phyloP scores from a whole-genome alignment of 441 rosid genomes.

The Metrosideros polymorpha region DNA sequence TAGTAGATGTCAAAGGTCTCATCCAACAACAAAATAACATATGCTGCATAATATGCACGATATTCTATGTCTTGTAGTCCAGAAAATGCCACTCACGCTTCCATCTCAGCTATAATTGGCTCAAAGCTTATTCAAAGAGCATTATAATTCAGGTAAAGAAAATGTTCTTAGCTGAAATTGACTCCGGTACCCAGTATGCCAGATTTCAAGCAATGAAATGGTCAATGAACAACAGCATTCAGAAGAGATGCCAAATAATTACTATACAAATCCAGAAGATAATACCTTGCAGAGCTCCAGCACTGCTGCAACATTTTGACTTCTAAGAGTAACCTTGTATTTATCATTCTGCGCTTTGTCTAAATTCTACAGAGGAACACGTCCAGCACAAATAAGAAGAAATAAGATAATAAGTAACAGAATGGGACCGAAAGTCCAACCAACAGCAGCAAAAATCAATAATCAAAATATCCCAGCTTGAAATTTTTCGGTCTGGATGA shows the following conservation, averaged over 20 bases:
- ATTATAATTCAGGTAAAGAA: background rate
- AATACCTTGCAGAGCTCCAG: constrained; percentile 86
- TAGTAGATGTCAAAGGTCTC: background rate
- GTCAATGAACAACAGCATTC: background rate
- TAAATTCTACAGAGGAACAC: constrained; percentile 41
- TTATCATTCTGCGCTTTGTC: constrained; percentile 53
- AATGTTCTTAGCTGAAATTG: background rate
- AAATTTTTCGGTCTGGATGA: background rate
- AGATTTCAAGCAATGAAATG: background rate
- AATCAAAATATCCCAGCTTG: background rate
- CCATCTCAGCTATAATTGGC: background rate
- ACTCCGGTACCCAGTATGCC: background rate
- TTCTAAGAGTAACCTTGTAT: constrained; percentile 61
- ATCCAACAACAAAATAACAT: background rate
- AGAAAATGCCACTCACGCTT: background rate
- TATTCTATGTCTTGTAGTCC: background rate
- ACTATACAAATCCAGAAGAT: background rate
- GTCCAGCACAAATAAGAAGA: constrained; percentile 10
- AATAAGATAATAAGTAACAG: background rate
- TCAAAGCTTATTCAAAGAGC: background rate
- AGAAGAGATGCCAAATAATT: background rate
- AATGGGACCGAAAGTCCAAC: background rate
- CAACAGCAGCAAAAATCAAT: constrained; percentile 1
- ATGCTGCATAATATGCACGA: background rate
- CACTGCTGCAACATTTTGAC: constrained; percentile 54